Evolutionary conservation across 2,329 filamentous ascomycete genomes (phyloP), one percentile per base, ranked within the genome.

Genomic region (Raffaelea ambrosiae): DNA sequence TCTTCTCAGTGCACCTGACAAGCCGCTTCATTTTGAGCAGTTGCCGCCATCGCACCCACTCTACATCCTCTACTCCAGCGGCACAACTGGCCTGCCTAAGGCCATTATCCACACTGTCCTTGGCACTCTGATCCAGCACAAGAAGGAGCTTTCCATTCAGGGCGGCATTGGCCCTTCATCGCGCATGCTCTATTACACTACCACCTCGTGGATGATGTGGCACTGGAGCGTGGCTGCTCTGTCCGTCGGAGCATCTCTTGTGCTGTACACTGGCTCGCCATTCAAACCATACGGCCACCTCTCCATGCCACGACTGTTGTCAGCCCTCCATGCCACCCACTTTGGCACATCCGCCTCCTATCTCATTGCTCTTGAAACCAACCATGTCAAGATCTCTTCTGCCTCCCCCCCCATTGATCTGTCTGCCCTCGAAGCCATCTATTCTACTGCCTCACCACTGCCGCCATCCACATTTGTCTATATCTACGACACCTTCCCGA

Each of bases 171-270:
- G 76, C 9, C 76, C 83, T 0, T 70, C 73, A 2, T 87, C 89
- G 39, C 77, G 84, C 19, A 74, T 96, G 60, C 86, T 96, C 64
- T 96, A 96, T 69, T 96, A 90, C 68, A 95, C 89, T 1, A 96
- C 90, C 3, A 89, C 85, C 11, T 94, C 88, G 14, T 55, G 55
- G 93, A 97, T 98, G 90, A 97, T 97, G 91, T 96, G 90, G 89
- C 91, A 97, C 63, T 97, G 91, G 90, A 83, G 90, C 38, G 78
- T 96, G 19, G 91, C 88, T 1, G 88, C 84, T 5, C 79, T 97
- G 4, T 86, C 90, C 10, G 83, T 81, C 26, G 91, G 91, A 46
- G 79, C 86, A 11, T 91, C 88, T 0, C 71, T 97, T 13, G 76
- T 97, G 19, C 74, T 97, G 4, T 98, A 96, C 66, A 88, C 95